These are phyloP conservation scores for Lactifluus subvellereus DNA, from an alignment of 768 basidiomycete genomes.

Conservation along the genomic window DNA sequence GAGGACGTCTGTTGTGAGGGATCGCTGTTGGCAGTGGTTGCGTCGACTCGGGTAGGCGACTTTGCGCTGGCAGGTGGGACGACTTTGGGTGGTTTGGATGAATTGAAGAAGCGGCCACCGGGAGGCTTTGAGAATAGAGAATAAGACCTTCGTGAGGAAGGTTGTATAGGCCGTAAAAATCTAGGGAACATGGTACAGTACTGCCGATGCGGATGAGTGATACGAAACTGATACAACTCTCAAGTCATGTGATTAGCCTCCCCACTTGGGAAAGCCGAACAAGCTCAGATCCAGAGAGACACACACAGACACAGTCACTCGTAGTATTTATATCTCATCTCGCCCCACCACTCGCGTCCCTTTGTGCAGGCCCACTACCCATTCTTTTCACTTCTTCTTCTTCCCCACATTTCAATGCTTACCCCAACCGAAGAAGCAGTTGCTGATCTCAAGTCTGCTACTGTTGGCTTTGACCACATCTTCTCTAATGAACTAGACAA, in stretches of 20 bases:
- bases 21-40: constrained; percentile 32
- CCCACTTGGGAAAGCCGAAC: too few species aligned
- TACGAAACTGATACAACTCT: too few species aligned
- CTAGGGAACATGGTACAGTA: constrained; percentile 17
- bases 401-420: neutral
- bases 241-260: neutral
- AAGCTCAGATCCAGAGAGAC: too few species aligned
- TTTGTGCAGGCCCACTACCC: neutral
- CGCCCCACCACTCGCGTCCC: neutral
- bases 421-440: constrained; percentile 28
- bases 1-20: constrained; percentile 12
- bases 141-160: constrained; percentile 48
- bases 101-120: constrained; percentile 68
- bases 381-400: neutral
- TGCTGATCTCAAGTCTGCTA: constrained; percentile 33
- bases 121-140: constrained; percentile 77
- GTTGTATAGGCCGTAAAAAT: constrained; percentile 15
- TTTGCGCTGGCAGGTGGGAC: constrained; percentile 30
- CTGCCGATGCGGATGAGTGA: too few species aligned
- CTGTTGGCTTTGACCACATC: constrained; percentile 58
- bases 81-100: constrained; percentile 59
- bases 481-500: constrained; percentile 61
- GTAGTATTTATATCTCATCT: neutral
- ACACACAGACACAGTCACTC: neutral
- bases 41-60: constrained; percentile 37